Conservation (phyloP, 1,284 basidiomycete species). For the Thecaphora thlaspeos region DNA sequence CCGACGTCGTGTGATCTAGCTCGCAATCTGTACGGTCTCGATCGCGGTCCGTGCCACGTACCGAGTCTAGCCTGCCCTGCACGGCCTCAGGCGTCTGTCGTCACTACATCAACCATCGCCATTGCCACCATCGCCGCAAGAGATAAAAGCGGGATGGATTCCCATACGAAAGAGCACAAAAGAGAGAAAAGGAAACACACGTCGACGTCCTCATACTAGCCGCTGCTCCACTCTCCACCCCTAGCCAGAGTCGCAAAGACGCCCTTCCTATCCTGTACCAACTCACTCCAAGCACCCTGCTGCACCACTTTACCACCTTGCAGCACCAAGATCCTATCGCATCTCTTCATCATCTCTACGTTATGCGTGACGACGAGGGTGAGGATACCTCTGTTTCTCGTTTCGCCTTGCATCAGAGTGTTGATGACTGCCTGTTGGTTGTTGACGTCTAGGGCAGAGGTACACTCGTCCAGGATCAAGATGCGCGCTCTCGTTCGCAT, state of each 20-base stretch:
- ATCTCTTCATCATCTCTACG: slow-evolving; percentile 82
- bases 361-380: slow-evolving; percentile 94
- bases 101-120: too few relatives aligned
- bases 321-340: slow-evolving; percentile 82
- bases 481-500: slow-evolving; percentile 69
- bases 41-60: too few relatives aligned
- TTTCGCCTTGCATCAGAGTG: slow-evolving; percentile 63
- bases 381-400: slow-evolving; percentile 63
- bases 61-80: too few relatives aligned
- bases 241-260: slow-evolving; percentile 78
- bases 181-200: too few relatives aligned
- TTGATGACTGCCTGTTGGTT: slow-evolving; percentile 65
- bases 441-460: slow-evolving; percentile 73
- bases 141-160: too few relatives aligned
- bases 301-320: slow-evolving; percentile 75
- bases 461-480: slow-evolving; percentile 92
- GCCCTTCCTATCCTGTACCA: slow-evolving; percentile 68
- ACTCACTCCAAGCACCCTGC: slow-evolving; percentile 71
- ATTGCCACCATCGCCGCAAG: too few relatives aligned
- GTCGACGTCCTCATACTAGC: too few relatives aligned
- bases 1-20: too few relatives aligned
- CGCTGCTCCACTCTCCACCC: slow-evolving; percentile 83
- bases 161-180: too few relatives aligned
- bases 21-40: too few relatives aligned
- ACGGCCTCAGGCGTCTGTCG: too few relatives aligned